Conservation (phyloP, 768 basidiomycete genomes). For the Serendipita vermifera region DNA sequence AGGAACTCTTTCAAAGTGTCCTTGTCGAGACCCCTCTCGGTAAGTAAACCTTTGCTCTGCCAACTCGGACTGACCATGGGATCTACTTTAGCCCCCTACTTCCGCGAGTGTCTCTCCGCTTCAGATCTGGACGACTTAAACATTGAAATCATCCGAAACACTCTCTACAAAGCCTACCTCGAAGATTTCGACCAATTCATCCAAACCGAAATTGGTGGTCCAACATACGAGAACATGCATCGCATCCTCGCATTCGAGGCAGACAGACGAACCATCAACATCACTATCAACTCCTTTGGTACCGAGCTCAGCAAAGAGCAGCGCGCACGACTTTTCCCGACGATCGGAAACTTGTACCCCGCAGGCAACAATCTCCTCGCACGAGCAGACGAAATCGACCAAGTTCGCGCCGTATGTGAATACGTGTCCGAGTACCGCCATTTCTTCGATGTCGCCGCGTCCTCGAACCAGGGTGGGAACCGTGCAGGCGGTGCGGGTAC, state of each 20-base stretch:
- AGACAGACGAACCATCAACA: slow-evolving; percentile 92
- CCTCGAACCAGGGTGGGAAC: slow-evolving; percentile 16
- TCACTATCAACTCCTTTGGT: slow-evolving; percentile 97
- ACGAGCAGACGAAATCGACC: slow-evolving; percentile 87
- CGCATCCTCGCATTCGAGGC: slow-evolving; percentile 90
- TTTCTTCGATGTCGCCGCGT: slow-evolving; percentile 62
- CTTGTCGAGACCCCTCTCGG: slow-evolving; percentile 95
- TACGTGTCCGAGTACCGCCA: slow-evolving; percentile 76
- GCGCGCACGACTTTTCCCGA: slow-evolving; percentile 85
- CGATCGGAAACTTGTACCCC: slow-evolving; percentile 86
- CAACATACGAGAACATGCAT: slow-evolving; percentile 87
- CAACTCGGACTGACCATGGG: slow-evolving; percentile 1
- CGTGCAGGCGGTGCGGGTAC: slow-evolving; percentile 23
- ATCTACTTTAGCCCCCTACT: slow-evolving; percentile 64
- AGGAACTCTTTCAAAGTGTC: slow-evolving; percentile 93
- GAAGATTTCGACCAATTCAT: slow-evolving; percentile 91
- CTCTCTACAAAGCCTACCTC: slow-evolving; percentile 96
- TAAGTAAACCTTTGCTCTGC: slow-evolving; percentile 29
- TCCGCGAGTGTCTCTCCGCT: slow-evolving; percentile 88
- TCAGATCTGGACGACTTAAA: slow-evolving; percentile 96
- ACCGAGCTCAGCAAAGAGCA: slow-evolving; percentile 93
- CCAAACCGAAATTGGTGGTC: slow-evolving; percentile 59
- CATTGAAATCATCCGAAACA: slow-evolving; percentile 99
- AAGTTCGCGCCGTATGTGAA: slow-evolving; percentile 79
- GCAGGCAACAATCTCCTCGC: slow-evolving; percentile 92